Percentiles rank a stretch among this genome's conserved stretches.
Conservation (phyloP, 164 flowering plant genomes). For the Buxus sempervirens region DNA sequence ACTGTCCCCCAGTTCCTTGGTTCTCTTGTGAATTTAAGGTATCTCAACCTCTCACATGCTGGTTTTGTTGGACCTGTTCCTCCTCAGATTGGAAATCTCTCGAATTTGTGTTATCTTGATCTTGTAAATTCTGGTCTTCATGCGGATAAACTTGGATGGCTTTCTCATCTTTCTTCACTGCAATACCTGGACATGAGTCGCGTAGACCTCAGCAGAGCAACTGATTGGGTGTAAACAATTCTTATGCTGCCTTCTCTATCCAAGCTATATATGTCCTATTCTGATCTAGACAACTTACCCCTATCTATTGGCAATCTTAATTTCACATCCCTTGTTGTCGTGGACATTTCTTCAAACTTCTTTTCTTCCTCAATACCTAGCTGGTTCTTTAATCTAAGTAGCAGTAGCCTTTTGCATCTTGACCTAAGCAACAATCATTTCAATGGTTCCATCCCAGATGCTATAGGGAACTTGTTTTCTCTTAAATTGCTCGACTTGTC, state of each 20-base stretch:
- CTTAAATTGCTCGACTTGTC: neutral
- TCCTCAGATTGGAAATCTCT: slow-evolving; percentile 25
- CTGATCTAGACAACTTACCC: too few relatives aligned
- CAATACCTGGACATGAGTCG: neutral
- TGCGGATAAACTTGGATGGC: slow-evolving; percentile 10
- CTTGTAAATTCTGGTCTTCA: neutral
- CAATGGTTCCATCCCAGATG: neutral
- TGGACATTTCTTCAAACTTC: too few relatives aligned
- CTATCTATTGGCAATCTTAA: too few relatives aligned
- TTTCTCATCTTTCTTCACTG: slow-evolving; percentile 10
- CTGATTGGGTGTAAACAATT: too few relatives aligned
- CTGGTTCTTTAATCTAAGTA: too few relatives aligned
- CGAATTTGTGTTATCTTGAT: slow-evolving; percentile 24
- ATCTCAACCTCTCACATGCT: slow-evolving; percentile 13
- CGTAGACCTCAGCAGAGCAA: too few relatives aligned
- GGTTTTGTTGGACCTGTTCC: slow-evolving; percentile 14
- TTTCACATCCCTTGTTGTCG: too few relatives aligned
- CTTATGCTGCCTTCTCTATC: too few relatives aligned
- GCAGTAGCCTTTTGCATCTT: neutral
- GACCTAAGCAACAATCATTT: neutral
- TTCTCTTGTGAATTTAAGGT: slow-evolving; percentile 9
- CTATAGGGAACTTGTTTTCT: neutral
- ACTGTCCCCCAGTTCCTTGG: slow-evolving; percentile 27
- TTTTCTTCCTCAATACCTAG: too few relatives aligned
- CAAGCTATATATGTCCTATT: too few relatives aligned